Conservation (phyloP, 2,329 filamentous ascomycete species). For the Diaporthe velutina region DNA sequence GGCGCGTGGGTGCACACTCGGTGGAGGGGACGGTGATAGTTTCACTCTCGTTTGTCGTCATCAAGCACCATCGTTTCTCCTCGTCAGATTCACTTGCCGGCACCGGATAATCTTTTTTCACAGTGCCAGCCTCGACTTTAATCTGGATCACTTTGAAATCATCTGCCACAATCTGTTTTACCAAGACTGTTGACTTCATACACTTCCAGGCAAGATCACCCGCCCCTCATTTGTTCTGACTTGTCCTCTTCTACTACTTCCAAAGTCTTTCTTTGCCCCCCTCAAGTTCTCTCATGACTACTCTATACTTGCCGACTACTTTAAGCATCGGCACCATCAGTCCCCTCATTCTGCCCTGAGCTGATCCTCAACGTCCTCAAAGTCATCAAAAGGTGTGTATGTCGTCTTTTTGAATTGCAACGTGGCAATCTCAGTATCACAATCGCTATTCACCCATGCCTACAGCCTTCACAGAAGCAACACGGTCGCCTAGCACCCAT, state of each 20-base stretch:
- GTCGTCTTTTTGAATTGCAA: too few species aligned
- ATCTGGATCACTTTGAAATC: neutral
- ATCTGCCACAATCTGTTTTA: neutral
- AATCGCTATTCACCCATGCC: too few species aligned
- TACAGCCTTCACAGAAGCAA: too few species aligned
- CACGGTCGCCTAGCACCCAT: too few species aligned
- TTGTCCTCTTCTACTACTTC: neutral
- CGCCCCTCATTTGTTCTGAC: accelerated
- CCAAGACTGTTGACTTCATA: neutral
- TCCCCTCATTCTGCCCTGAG: neutral
- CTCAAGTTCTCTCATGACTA: neutral
- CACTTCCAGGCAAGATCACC: neutral
- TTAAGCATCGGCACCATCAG: neutral
- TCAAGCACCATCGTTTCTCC: too few species aligned
- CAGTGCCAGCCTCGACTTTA: too few species aligned
- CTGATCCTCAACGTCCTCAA: neutral
- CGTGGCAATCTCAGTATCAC: too few species aligned
- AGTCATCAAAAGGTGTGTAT: neutral
- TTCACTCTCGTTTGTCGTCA: neutral
- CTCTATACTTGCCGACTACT: neutral
- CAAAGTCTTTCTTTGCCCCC: neutral
- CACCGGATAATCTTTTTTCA: accelerated
- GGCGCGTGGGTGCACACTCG: neutral
- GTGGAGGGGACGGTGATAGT: neutral
- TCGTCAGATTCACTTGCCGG: neutral